Percentiles rank a stretch among this genome's conserved stretches.
These are phyloP conservation scores for Mucor indicus DNA, from an alignment of 371 early-diverging fungal genomes.

Conservation along the genomic window DNA sequence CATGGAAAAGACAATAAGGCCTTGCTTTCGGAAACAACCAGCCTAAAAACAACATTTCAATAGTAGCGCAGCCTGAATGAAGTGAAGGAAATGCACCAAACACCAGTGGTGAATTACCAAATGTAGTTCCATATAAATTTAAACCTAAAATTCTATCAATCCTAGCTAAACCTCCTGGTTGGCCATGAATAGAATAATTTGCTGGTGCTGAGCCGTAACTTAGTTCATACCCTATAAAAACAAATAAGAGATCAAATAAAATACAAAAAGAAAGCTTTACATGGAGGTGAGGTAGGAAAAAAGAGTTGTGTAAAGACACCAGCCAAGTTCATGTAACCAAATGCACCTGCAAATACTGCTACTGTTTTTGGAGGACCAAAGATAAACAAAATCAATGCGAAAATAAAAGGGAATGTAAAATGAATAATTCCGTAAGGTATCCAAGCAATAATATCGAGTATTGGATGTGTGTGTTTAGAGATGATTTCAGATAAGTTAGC, in stretches of 20 bases:
- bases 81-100: conserved; percentile 77
- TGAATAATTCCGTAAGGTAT: conserved; percentile 71
- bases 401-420: conserved; percentile 60
- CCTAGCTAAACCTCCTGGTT: conserved; percentile 66
- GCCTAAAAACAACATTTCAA: conserved; percentile 56
- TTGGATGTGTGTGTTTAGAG: conserved; percentile 43
- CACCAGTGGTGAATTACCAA: conserved; percentile 65
- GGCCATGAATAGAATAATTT: conserved; percentile 65
- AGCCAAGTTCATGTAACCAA: conserved; percentile 66
- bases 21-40: conserved; percentile 47
- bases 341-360: conserved; percentile 50
- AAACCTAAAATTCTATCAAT: conserved; percentile 66
- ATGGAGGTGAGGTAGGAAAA: conserved; percentile 72
- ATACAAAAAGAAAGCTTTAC: conserved; percentile 29
- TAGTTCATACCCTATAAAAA: conserved; percentile 54
- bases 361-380: conserved; percentile 52
- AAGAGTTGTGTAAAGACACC: conserved; percentile 67
- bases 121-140: conserved; percentile 59
- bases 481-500: conserved; percentile 63
- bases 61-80: conserved; percentile 69
- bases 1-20: conserved; percentile 46
- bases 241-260: too few species aligned
- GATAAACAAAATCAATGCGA: conserved; percentile 41
- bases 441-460: conserved; percentile 66
- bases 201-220: conserved; percentile 59